Conservation (phyloP, 306 rosid species). For the Hylodesmum podocarpum region DNA sequence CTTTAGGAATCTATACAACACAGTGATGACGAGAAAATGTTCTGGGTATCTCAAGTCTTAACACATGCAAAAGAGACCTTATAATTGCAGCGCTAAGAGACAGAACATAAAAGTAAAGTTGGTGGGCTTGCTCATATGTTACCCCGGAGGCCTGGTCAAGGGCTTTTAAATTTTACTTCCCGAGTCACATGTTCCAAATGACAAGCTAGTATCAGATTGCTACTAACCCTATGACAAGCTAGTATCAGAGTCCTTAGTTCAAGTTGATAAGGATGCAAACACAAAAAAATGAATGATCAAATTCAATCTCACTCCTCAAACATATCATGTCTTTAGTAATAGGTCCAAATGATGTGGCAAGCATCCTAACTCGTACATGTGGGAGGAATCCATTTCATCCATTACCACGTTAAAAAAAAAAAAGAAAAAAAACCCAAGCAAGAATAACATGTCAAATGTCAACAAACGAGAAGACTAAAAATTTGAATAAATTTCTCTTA, state of each 20-base stretch:
- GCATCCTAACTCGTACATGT: not conserved
- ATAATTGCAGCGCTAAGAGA: constrained; percentile 8
- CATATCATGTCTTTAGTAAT: not conserved
- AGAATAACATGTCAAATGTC: constrained; percentile 7
- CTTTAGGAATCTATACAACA: constrained; percentile 8
- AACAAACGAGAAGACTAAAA: not conserved
- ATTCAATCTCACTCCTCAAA: not conserved
- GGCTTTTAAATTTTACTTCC: constrained; percentile 5
- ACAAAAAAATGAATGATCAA: not conserved
- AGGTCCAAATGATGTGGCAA: not conserved
- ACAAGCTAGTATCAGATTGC: not conserved
- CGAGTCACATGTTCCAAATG: not conserved
- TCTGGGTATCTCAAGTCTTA: not conserved
- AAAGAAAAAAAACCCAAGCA: not conserved
- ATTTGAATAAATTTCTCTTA: not conserved
- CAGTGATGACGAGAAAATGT: not conserved
- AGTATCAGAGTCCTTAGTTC: not conserved
- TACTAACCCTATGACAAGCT: not conserved
- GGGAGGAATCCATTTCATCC: not conserved
- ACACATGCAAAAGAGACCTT: not conserved
- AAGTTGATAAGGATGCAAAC: not conserved
- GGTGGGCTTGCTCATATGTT: not conserved
- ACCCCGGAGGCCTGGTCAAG: not conserved
- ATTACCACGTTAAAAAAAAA: not conserved
- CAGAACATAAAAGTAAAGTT: not conserved